Base-by-base conservation (phyloP, 2,329 filamentous ascomycete species). In the Periconia macrospinosa region DNA sequence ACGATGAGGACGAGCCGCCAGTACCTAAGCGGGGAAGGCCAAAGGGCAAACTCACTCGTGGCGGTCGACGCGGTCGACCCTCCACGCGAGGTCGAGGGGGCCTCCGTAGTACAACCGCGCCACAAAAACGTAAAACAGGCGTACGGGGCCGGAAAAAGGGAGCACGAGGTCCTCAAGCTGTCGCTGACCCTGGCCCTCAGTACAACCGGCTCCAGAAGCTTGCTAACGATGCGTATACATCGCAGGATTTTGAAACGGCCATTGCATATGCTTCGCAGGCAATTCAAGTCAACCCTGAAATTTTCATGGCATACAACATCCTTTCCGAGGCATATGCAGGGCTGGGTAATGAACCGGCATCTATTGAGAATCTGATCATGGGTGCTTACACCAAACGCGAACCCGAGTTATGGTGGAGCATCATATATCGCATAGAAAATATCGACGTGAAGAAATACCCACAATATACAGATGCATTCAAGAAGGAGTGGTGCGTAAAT, bases 151-250 rank as follows among this genome's bases (percentile, higher is more conserved):
- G 67, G 45, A 63, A 63, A 14, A 68, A 65, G 50, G 69, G 70
- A n/a, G 65, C 61, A 33, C 68, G 70, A 61, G 76, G 78, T 15
- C 76, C 76, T 45, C 73, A 75, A 27, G 85, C 86, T 67, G 82
- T 85, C 20, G 86, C 84, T 9, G 87, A 90, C 67, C 87, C 86
- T 15, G 84, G 86, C 43, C 85, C 82, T 41, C 86, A 91, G 61
- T 90, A 92, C 70, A 90, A 87, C 63, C 78, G 83, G 41, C 79
- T 87, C 41, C 79, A 92, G 46, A 81, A 83, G 45, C 79, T 83
- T 65, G 89, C 90, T 2, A 89, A 86, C 54, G 80, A 86, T 55
- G 84, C 86, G 5, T 92, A 87, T 65, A 79, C 91, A 54, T 78
- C 81, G 10, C 79, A 81, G 23, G 79, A 87, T 18, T 86, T 87